Evolutionary conservation across 2,329 filamentous ascomycete species (phyloP), one percentile per base, ranked within the genome.

Genomic region (Alternaria sp.): DNA sequence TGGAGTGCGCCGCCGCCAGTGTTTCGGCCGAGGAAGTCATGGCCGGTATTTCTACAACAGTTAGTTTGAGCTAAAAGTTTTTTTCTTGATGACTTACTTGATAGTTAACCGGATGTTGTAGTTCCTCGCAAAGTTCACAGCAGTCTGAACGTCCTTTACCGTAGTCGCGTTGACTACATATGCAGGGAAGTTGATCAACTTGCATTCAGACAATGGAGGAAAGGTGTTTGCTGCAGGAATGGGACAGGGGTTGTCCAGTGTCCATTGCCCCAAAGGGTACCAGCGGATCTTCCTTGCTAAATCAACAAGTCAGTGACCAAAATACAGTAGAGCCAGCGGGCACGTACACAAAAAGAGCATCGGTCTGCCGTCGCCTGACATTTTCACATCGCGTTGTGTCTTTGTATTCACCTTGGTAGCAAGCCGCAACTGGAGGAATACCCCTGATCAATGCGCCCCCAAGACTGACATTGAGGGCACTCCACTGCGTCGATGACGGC

Each of bases 81-180:
- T 10, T 17, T 3, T 24, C 11, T 24, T 3, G 13, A 40, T 9
- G 33, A 31, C 62, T 13, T 57, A 72, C 70, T 72, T 72, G 46
- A 76, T 72, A 0, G 67, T 67, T 4, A 76, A 49, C 8, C 72
- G 67, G 24, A 76, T 71, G 39, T 75, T 71, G 49, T 70, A 62
- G 31, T 72, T 70, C 8, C 66, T 53, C 3, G 72, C 72, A 63
- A 76, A 75, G 53, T 73, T 73, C 23, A 73, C 58, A 21, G 68
- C 70, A 8, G 69, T 60, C 49, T 73, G 70, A 31, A 73, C 37
- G 34, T 73, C 66, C 51, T 67, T 68, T 4, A 66, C 67, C 2
- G 64, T 68, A 8, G 66, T 63, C 6, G 58, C 69, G 24, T 68
- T 70, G 10, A 73, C 68, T 10, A 70, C 69, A 44, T 69, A 73